phyloP scores from a whole-genome alignment of 768 basidiomycete species.

The Tylopilus sp. region DNA sequence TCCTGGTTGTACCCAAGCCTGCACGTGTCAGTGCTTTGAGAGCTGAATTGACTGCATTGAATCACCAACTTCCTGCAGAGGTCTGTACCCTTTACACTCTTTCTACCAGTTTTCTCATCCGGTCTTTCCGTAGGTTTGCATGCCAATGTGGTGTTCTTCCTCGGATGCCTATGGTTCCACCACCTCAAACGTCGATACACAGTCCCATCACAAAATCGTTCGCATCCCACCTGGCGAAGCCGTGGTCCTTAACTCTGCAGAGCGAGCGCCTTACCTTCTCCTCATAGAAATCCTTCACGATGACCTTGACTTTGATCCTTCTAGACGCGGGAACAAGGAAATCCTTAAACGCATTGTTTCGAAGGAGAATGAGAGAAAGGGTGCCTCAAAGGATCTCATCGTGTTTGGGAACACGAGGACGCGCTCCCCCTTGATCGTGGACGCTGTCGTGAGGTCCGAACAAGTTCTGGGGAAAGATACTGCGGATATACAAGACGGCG shows the following conservation, averaged over 20 bases:
- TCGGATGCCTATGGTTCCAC: conserved; percentile 51
- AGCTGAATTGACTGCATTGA: conserved; percentile 92
- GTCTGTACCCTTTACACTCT: conserved; percentile 39
- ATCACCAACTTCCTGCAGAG: conserved; percentile 96
- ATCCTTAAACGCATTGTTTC: conserved; percentile 71
- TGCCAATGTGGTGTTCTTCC: conserved; percentile 84
- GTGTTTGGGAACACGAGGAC: conserved; percentile 35
- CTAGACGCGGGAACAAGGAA: conserved; percentile 80
- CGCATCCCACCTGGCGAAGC: conserved; percentile 97
- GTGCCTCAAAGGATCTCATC: conserved; percentile 54
- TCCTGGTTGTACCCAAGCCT: conserved; percentile 88
- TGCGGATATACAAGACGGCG: conserved; percentile 23
- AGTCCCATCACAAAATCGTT: conserved; percentile 91
- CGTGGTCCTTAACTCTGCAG: conserved; percentile 96
- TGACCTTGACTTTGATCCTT: conserved; percentile 91
- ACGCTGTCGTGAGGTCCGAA: conserved; percentile 29
- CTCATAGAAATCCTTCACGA: conserved; percentile 86
- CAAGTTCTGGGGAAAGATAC: conserved; percentile 31
- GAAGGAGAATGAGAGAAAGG: conserved; percentile 60
- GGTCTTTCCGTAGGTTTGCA: conserved; percentile 57
- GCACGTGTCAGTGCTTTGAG: conserved; percentile 95
- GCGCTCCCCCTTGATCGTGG: conserved; percentile 16
- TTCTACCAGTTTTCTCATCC: neutral
- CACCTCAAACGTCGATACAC: conserved; percentile 32
- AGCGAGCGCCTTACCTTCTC: conserved; percentile 90